Percentiles rank a stretch among this genome's conserved stretches.
These are phyloP conservation scores for Russula ochroleuca DNA, from an alignment of 768 basidiomycete genomes.

Conservation along the genomic window DNA sequence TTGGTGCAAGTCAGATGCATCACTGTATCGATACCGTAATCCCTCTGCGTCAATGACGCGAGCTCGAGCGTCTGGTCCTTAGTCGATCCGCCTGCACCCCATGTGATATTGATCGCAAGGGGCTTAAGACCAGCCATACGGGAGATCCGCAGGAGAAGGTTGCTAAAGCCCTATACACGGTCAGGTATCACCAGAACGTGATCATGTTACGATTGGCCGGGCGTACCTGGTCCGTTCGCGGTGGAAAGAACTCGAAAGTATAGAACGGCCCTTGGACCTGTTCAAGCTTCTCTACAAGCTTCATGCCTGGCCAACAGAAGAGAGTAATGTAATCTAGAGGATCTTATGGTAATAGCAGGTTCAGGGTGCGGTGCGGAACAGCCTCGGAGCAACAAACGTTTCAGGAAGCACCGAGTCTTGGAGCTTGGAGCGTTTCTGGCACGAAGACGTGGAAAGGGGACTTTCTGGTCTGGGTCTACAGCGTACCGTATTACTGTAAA, in stretches of 20 bases:
- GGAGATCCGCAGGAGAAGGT: constrained; percentile 82
- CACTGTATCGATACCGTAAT: constrained; percentile 78
- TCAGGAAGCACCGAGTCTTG: not conserved
- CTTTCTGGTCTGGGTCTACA: not conserved
- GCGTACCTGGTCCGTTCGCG: constrained; percentile 80
- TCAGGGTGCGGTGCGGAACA: not conserved
- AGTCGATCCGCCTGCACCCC: constrained; percentile 96
- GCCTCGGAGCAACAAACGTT: not conserved
- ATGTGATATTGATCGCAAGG: constrained; percentile 87
- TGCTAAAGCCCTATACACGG: constrained; percentile 73
- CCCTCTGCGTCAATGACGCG: constrained; percentile 67
- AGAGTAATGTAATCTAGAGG: not conserved
- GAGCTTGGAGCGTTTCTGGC: not conserved
- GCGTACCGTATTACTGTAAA: not conserved
- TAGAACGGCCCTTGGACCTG: constrained; percentile 53
- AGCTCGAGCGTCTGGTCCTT: constrained; percentile 85
- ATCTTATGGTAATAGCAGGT: not conserved
- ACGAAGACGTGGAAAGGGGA: not conserved
- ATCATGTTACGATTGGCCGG: constrained; percentile 10
- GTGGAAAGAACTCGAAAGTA: constrained; percentile 97
- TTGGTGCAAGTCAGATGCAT: constrained; percentile 97
- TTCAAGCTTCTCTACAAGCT: constrained; percentile 65
- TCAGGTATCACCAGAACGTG: constrained; percentile 14
- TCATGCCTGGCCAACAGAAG: constrained; percentile 44
- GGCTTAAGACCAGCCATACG: constrained; percentile 74